These are phyloP conservation scores for Puccinia horiana DNA, from an alignment of 1,284 basidiomycete species.

Conservation along the genomic window DNA sequence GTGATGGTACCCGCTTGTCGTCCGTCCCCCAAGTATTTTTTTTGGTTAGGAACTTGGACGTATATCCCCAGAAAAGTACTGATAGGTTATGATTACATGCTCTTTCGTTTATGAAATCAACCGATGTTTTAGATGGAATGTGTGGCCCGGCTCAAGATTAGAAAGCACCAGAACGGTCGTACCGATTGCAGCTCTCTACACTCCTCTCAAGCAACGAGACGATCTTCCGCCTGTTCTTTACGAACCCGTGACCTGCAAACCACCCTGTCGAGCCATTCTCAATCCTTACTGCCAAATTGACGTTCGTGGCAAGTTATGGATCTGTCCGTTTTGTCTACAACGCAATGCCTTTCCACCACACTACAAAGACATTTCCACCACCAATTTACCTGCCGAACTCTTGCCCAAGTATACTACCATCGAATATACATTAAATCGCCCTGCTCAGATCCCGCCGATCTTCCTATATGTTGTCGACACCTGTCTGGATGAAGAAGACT, in stretches of 20 bases:
- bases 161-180: conserved; percentile 98
- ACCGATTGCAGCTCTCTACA: conserved; percentile 96
- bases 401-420: conserved; percentile 98
- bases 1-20: conserved; percentile 57
- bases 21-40: background rate
- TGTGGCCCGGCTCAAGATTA: conserved; percentile 95
- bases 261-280: conserved; percentile 91
- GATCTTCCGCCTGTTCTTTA: conserved; percentile 95
- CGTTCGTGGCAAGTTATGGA: conserved; percentile 97
- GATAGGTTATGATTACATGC: background rate
- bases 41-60: background rate
- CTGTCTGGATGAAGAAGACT: conserved; percentile 85
- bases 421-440: conserved; percentile 92
- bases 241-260: conserved; percentile 97
- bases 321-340: conserved; percentile 95
- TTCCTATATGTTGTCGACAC: conserved; percentile 98
- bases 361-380: conserved; percentile 98
- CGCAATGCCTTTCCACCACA: conserved; percentile 97
- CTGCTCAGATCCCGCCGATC: conserved; percentile 87
- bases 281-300: conserved; percentile 99
- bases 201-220: conserved; percentile 88
- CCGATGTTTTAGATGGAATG: conserved; percentile 78
- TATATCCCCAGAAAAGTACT: background rate
- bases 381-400: conserved; percentile 92
- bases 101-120: background rate